A percentile compares a stretch with the other conserved stretches of the same genome.
These are phyloP conservation scores for Debaryomycetaceae sp. DNA, from an alignment of 1,139 yeast genomes.

Conservation along the genomic window DNA sequence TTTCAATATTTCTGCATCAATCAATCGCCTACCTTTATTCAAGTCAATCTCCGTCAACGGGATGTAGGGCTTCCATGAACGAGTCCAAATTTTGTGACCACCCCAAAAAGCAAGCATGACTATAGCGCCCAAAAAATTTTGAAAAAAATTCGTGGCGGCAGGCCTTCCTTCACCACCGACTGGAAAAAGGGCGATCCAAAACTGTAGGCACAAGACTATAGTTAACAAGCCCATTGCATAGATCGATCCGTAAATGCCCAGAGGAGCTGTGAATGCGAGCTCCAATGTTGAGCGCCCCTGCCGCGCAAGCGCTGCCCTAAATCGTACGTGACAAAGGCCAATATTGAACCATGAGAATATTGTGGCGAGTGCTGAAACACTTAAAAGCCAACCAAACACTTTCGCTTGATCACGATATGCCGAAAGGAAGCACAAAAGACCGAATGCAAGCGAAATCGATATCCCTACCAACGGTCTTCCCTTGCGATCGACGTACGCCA, in stretches of 20 bases:
- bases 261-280: conserved; percentile 26
- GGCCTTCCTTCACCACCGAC: conserved; percentile 22
- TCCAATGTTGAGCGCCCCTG: conserved; percentile 21
- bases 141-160: conserved; percentile 18
- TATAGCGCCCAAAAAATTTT: conserved; percentile 25
- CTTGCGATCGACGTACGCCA: conserved; percentile 25
- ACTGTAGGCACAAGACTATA: conserved; percentile 26
- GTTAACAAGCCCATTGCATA: conserved; percentile 23
- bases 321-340: conserved; percentile 25
- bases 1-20: no score
- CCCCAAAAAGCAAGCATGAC: conserved; percentile 20
- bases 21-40: no score
- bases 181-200: conserved; percentile 33
- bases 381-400: conserved; percentile 32
- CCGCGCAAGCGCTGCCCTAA: conserved; percentile 24
- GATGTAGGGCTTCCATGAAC: conserved; percentile 17
- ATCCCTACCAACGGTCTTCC: conserved; percentile 36
- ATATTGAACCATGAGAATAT: conserved; percentile 33
- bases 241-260: conserved; percentile 28
- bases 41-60: conserved; percentile 42
- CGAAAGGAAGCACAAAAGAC: conserved; percentile 28
- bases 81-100: conserved; percentile 24
- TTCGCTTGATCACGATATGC: conserved; percentile 26
- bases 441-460: conserved; percentile 20
- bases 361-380: conserved; percentile 31